A percentile compares a stretch with the other conserved stretches of the same genome.
These are phyloP conservation scores for Boletus tomentosulus DNA, from an alignment of 768 basidiomycete species.

Conservation along the genomic window DNA sequence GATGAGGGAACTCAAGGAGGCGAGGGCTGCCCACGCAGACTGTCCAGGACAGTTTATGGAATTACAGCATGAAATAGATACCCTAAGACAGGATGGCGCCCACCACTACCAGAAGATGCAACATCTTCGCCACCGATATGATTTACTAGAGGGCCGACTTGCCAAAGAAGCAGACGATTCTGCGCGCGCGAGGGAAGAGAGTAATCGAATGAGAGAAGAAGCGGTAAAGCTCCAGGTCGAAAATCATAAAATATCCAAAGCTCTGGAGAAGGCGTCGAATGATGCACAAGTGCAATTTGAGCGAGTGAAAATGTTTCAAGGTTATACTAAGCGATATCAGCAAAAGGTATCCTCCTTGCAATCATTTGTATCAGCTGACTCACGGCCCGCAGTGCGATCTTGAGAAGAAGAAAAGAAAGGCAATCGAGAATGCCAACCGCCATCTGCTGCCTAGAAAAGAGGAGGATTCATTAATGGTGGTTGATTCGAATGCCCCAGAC, in stretches of 20 bases:
- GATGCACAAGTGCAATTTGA: conserved; percentile 16
- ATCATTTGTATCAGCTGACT: background rate
- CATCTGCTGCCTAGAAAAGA: conserved; percentile 12
- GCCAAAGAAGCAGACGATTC: conserved; percentile 4
- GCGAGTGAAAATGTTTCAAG: conserved; percentile 22
- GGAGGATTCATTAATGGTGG: conserved; percentile 29
- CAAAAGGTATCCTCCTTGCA: conserved; percentile 15
- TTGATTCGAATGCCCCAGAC: conserved; percentile 27
- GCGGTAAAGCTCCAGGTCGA: conserved; percentile 20
- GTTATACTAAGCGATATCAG: conserved; percentile 18
- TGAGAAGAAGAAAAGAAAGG: conserved; percentile 26
- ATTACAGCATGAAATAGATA: conserved; percentile 11
- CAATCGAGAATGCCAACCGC: conserved; percentile 13
- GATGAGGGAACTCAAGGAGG: conserved; percentile 10
- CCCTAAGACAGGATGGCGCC: conserved; percentile 4
- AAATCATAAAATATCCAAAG: conserved; percentile 15
- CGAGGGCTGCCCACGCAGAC: conserved; percentile 10
- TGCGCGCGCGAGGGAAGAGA: conserved; percentile 10
- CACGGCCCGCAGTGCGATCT: conserved; percentile 15
- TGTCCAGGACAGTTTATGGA: conserved; percentile 9
- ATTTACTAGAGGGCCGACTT: conserved; percentile 9
- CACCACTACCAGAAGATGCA: conserved; percentile 9
- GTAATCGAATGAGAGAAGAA: conserved; percentile 18
- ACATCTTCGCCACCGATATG: conserved; percentile 15
- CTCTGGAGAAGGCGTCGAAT: conserved; percentile 13